Base-by-base conservation (phyloP, 1,284 basidiomycete genomes). In the Microbotryum lychnidis-dioicae region DNA sequence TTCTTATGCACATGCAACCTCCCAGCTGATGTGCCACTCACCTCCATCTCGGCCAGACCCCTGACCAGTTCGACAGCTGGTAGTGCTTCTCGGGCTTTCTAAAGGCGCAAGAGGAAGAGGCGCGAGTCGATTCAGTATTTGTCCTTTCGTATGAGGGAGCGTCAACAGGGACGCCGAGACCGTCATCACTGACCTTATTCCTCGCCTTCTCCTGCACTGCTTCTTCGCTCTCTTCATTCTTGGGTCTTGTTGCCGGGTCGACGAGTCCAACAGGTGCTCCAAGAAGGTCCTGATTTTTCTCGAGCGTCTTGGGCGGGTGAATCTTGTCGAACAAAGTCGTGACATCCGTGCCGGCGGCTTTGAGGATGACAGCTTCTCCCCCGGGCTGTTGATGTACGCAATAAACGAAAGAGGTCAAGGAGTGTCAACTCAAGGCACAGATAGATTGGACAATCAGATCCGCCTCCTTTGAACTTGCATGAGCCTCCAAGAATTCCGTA, bases 31-130 rank as follows among this genome's bases (percentile, higher is more conserved):
- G 37, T 29, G 9, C 4, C 16, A 48, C 64, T 21, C 64, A 74
- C 73, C 56, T 75, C 74, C 42, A 77, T 74, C 57, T 77, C 76
- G 7, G 75, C 75, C 25, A 76, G 50, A 6, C 75, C 75, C 12
- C 76, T 70, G 62, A 77, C 50, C 25, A 27, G 25, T 20, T 51
- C 29, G 10, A 51, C 50, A n/a, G 50, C 25, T 33, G 50, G 50
- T 14, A 51, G 12, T 23, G 50, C 27, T 27, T 27, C 50, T 51
- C 50, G 23, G 4, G 50, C 50, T 75, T 62, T 75, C 73, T 14
- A 62, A 16, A 20, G 20, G 7, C 6, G 25, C 21, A 51, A 27
- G 1, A 51, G 20, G 18, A 27, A 51, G 25, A 5, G 14, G 14
- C 37, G 31, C 9, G 31, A 31, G 18, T 18, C 37, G 12, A 18